phyloP scores from a whole-genome alignment of 768 basidiomycete genomes.

The Kwoniella dejecticola region DNA sequence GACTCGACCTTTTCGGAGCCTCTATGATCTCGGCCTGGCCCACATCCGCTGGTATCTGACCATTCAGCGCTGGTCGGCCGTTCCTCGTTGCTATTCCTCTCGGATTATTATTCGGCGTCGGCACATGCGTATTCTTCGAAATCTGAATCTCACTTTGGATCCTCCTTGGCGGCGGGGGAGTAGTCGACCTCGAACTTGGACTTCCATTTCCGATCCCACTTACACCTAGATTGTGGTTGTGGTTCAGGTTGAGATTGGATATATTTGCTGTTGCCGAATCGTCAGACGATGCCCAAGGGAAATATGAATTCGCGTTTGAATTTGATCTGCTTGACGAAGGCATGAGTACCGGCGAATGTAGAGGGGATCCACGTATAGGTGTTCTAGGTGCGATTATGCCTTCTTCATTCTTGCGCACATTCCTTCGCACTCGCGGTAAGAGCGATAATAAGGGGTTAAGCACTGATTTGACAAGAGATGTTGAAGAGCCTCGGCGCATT shows the following conservation, averaged over 20 bases:
- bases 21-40: slow-evolving; percentile 6
- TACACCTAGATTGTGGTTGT: background rate
- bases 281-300: slow-evolving; percentile 18
- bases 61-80: slow-evolving; percentile 9
- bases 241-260: background rate
- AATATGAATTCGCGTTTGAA: slow-evolving; percentile 12
- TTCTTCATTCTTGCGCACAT: slow-evolving; percentile 12
- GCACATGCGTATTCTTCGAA: background rate
- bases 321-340: background rate
- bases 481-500: slow-evolving; percentile 9
- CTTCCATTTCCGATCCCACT: background rate
- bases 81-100: slow-evolving; percentile 28
- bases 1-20: slow-evolving; percentile 6
- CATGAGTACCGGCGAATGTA: slow-evolving; percentile 25
- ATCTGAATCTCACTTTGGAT: slow-evolving; percentile 13
- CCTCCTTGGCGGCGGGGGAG: slow-evolving; percentile 24
- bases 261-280: background rate
- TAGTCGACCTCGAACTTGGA: background rate
- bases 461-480: slow-evolving; percentile 21
- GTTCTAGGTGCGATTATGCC: slow-evolving; percentile 26
- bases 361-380: slow-evolving; percentile 22
- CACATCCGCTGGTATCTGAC: background rate
- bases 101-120: slow-evolving; percentile 6
- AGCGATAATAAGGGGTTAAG: slow-evolving; percentile 17
- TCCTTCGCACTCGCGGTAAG: slow-evolving; percentile 7